Conservation (phyloP, 345 rosid species). For the Boechera retrofracta region DNA sequence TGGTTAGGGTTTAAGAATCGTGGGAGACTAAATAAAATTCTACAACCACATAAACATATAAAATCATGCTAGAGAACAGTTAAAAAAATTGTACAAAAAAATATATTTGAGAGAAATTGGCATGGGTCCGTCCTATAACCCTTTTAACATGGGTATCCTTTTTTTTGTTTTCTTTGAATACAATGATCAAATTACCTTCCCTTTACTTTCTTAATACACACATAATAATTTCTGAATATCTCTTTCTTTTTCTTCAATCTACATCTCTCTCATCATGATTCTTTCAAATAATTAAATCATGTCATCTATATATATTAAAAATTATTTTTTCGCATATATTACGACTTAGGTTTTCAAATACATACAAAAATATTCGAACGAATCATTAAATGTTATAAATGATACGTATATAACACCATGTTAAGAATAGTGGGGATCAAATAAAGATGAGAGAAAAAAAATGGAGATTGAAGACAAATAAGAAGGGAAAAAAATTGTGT, state of each 20-base stretch:
- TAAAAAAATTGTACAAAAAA: not conserved
- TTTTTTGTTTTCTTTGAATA: not conserved
- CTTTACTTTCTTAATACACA: not conserved
- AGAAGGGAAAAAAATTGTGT: too few species aligned
- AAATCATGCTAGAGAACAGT: not conserved
- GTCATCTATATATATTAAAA: too few species aligned
- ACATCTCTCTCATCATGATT: not conserved
- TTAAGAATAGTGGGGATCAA: too few species aligned
- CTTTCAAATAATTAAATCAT: too few species aligned
- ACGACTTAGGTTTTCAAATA: not conserved
- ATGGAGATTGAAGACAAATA: too few species aligned
- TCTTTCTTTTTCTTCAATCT: not conserved
- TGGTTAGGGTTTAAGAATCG: not conserved
- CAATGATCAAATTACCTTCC: not conserved
- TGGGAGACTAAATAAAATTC: not conserved
- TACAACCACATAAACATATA: not conserved
- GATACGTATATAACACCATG: too few species aligned
- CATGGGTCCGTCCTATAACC: not conserved
- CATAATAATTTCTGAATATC: not conserved
- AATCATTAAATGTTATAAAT: too few species aligned
- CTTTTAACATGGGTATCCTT: not conserved
- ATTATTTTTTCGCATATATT: too few species aligned
- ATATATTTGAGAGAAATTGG: not conserved
- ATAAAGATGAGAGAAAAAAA: too few species aligned
- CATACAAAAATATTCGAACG: not conserved